Evolutionary conservation across 2,329 filamentous ascomycete genomes (phyloP), one percentile per base, ranked within the genome.

Genomic region (Pleoardoris graminearum): DNA sequence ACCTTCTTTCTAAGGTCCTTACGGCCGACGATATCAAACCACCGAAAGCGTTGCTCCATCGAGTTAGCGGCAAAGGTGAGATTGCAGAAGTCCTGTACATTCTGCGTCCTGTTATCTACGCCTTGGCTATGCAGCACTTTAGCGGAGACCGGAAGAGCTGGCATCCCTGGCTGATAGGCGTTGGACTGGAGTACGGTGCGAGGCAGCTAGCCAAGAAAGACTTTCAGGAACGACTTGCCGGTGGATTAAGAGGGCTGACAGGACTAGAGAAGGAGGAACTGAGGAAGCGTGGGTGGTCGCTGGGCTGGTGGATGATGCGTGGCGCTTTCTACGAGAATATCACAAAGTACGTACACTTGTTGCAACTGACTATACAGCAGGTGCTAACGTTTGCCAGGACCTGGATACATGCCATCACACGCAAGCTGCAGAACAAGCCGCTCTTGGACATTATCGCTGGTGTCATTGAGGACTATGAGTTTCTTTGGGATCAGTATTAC

Each of bases 401-500:
- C 7, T 82, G 82, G 77, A 77, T 87, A 49, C 90, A 89, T 74
- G 83, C 85, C 4, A 74, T 93, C 12, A 86, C 93, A 7, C 79
- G 79, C 25, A 88, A 86, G 65, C 82, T 96, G 60, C 86, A 80
- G 68, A 79, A 85, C 60, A 88, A 87, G 67, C 86, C 89, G 47
- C 80, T 96, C 73, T 83, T 95, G 41, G 86, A 89, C 60, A 84
- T 99, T 69, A 80, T 96, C 21, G 89, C 87, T 7, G 90, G 89
- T 51, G 88, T 99, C 39, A 75, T 97, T 58, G 91, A 97, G 70
- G 94, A 99, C 72, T 99, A 99, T 71, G 90, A 96, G 74, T 97
- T 95, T 72, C 80, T 99, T 27, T 99, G 94, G 94, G 91, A 97
- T 75, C 92, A 95, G 65, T 97, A 97, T 74, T 95, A 97, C 75